A percentile compares a stretch with the other conserved stretches of the same genome.
Evolutionary conservation across 768 basidiomycete genomes (phyloP).

Genomic region (Lenzites betulinus): DNA sequence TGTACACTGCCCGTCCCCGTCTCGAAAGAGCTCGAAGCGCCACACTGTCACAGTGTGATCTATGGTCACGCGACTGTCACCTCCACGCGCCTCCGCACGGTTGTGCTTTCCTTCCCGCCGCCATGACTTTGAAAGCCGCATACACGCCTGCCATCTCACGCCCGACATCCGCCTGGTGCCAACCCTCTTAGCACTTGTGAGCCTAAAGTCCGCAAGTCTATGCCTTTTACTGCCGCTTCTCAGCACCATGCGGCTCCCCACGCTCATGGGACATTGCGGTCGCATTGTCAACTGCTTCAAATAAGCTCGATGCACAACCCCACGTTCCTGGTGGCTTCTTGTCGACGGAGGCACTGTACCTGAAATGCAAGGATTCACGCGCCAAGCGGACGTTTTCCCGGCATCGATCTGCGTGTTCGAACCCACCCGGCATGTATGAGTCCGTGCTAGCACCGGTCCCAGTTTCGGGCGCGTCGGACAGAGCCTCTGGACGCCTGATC

Average conservation of each 20-base stretch:
- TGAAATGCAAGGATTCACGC: neutral
- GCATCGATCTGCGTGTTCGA: neutral
- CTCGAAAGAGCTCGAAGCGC: neutral
- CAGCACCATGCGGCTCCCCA: constrained; percentile 3
- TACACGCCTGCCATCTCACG: neutral
- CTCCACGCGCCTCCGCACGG: neutral
- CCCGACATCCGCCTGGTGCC: neutral
- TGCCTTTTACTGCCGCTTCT: neutral
- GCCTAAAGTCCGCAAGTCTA: neutral
- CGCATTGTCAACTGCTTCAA: neutral
- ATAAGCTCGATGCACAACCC: neutral
- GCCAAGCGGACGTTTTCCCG: constrained; percentile 1
- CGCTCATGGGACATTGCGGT: neutral
- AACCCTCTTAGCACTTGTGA: neutral
- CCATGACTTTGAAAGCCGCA: neutral
- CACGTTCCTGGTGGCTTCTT: neutral
- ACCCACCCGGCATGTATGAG: neutral
- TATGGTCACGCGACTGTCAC: neutral
- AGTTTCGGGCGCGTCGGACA: neutral
- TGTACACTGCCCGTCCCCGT: neutral
- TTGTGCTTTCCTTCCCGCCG: neutral
- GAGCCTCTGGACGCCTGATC: neutral
- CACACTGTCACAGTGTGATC: neutral
- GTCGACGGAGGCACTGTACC: neutral
- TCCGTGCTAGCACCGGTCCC: neutral